These are phyloP conservation scores for Datura wrightii DNA, from an alignment of 257 asterid genomes.

Conservation along the genomic window DNA sequence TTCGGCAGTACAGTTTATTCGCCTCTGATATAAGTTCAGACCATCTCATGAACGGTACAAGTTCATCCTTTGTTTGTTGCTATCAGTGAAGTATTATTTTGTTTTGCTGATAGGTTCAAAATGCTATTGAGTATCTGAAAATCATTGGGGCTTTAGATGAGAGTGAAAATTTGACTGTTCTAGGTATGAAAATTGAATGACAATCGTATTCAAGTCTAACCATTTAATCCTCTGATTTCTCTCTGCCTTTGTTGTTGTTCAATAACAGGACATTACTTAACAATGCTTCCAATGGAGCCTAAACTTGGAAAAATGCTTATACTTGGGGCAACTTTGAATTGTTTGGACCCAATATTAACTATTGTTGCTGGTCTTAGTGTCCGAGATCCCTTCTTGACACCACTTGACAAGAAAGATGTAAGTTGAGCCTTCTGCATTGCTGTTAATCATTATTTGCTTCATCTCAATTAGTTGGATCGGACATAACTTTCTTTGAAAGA, in stretches of 20 bases:
- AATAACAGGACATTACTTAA: slow-evolving; percentile 78
- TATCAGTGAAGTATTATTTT: not conserved
- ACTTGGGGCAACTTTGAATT: slow-evolving; percentile 82
- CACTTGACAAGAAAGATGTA: slow-evolving; percentile 94
- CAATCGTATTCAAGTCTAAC: not conserved
- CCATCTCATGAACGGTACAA: not conserved
- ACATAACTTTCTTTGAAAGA: slow-evolving; percentile 1
- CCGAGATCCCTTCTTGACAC: slow-evolving; percentile 94
- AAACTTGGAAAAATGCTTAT: slow-evolving; percentile 97
- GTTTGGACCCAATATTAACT: slow-evolving; percentile 93
- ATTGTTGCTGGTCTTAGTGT: slow-evolving; percentile 90
- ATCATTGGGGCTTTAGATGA: slow-evolving; percentile 92
- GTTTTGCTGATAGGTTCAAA: slow-evolving; percentile 67
- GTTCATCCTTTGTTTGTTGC: slow-evolving; percentile 24
- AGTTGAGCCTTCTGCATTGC: slow-evolving; percentile 39
- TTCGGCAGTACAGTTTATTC: slow-evolving; percentile 11
- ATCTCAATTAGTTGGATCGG: not conserved
- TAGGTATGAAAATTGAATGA: slow-evolving; percentile 54
- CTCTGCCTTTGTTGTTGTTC: slow-evolving; percentile 36
- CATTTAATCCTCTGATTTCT: slow-evolving; percentile 21
- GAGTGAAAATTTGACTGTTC: slow-evolving; percentile 77
- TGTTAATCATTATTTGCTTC: slow-evolving; percentile 21
- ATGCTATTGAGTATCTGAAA: slow-evolving; percentile 90
- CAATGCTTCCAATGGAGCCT: slow-evolving; percentile 97
- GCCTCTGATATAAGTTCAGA: slow-evolving; percentile 20